phyloP scores from a whole-genome alignment of 2,329 filamentous ascomycete species.

The Colletotrichum endophyticum region DNA sequence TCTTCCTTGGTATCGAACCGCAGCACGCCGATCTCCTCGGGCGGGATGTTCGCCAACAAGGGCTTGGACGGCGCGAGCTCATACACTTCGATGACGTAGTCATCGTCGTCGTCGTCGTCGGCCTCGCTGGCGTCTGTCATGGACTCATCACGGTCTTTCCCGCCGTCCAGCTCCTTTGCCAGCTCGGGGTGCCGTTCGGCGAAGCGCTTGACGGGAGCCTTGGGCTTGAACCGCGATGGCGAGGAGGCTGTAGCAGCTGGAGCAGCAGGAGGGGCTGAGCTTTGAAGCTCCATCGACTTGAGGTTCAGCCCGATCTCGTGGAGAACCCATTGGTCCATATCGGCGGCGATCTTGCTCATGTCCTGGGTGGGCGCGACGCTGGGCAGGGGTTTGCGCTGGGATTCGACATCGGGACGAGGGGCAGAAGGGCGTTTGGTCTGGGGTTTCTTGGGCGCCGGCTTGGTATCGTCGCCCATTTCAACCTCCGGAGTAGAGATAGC shows the following conservation, averaged over 20 bases:
- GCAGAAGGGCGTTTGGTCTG: conserved; percentile 8
- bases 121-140: conserved; percentile 46
- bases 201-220: conserved; percentile 58
- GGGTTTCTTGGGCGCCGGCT: conserved; percentile 9
- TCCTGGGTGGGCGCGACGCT: conserved; percentile 42
- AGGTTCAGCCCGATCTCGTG: conserved; percentile 62
- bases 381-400: conserved; percentile 24
- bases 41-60: conserved; percentile 49
- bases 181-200: conserved; percentile 59
- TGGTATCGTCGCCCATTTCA: background rate
- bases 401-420: background rate
- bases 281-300: conserved; percentile 48
- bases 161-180: conserved; percentile 22
- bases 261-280: background rate
- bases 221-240: conserved; percentile 57
- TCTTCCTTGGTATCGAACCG: conserved; percentile 65
- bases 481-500: background rate
- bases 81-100: conserved; percentile 71
- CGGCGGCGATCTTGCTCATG: conserved; percentile 54
- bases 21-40: conserved; percentile 59
- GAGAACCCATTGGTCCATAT: conserved; percentile 65
- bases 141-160: conserved; percentile 33
- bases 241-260: conserved; percentile 1
- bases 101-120: conserved; percentile 51
- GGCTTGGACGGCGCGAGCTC: conserved; percentile 62